These are phyloP conservation scores for Poa annua DNA, from an alignment of 176 grass and related monocot genomes.

Conservation along the genomic window DNA sequence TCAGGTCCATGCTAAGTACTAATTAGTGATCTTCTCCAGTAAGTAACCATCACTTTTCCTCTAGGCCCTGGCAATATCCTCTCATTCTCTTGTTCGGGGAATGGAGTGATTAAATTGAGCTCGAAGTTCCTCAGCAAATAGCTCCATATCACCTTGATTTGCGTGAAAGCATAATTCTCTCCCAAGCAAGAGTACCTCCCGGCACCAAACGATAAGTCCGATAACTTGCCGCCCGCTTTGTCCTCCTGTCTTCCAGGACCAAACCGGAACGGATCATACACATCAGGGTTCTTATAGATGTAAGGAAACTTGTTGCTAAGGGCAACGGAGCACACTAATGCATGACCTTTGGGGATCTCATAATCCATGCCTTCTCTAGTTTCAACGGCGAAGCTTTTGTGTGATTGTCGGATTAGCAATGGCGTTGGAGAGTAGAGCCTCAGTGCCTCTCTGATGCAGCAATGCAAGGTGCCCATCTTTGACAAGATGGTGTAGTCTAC, in stretches of 20 bases:
- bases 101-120: background rate
- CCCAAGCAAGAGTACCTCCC: background rate
- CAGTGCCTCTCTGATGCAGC: background rate
- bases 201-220: background rate
- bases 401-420: background rate
- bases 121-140: conserved; percentile 16
- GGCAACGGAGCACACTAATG: background rate
- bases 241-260: background rate
- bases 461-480: conserved; percentile 11
- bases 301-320: background rate
- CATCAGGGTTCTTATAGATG: conserved; percentile 8
- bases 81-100: background rate
- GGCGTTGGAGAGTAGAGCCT: background rate
- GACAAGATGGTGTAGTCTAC: background rate
- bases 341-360: background rate
- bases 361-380: background rate
- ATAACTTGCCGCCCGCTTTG: background rate
- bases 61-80: background rate
- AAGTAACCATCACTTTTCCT: conserved; percentile 6
- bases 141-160: conserved; percentile 25
- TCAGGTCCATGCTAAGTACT: background rate
- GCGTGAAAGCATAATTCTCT: background rate
- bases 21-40: background rate
- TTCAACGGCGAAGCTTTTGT: background rate
- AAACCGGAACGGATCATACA: background rate